A percentile compares a stretch with the other conserved stretches of the same genome.
Conservation (phyloP, 2,329 filamentous ascomycete genomes). For the Calonectria pseudoreteaudii region DNA sequence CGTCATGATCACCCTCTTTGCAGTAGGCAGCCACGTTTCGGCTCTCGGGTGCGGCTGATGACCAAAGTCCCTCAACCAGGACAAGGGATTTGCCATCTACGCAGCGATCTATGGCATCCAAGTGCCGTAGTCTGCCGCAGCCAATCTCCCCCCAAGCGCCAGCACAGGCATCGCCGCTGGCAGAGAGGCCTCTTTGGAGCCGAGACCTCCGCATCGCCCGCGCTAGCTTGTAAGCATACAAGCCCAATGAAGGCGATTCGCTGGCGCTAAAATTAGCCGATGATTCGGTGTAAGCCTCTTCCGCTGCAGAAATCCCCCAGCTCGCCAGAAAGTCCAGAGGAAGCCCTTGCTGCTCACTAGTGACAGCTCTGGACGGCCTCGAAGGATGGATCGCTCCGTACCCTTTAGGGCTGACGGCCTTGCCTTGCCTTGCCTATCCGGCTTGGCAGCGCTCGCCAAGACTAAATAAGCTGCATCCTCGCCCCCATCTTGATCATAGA, state of each 20-base stretch:
- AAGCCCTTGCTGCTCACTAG: not conserved
- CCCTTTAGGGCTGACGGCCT: not conserved
- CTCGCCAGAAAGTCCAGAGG: no score
- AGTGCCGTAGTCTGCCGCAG: not conserved
- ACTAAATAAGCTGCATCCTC: not conserved
- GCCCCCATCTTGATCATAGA: not conserved
- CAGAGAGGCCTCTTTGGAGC: not conserved
- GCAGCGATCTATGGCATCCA: not conserved
- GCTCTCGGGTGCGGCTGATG: not conserved
- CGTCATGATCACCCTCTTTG: not conserved
- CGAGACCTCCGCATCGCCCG: not conserved
- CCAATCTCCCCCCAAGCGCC: not conserved
- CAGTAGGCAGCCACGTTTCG: conserved; percentile 1
- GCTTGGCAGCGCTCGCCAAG: not conserved
- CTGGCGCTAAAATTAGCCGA: not conserved
- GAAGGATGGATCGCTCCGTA: not conserved
- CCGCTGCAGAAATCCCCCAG: not conserved
- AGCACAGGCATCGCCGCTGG: not conserved
- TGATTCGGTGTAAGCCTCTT: not conserved
- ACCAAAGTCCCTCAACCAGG: not conserved
- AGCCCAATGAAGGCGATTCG: not conserved
- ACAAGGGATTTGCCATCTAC: not conserved
- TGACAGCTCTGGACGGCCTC: not conserved
- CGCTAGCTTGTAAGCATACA: not conserved
- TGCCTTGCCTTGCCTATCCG: not conserved